phyloP scores from a whole-genome alignment of 129 eudicot species.

The Tagetes patula region DNA sequence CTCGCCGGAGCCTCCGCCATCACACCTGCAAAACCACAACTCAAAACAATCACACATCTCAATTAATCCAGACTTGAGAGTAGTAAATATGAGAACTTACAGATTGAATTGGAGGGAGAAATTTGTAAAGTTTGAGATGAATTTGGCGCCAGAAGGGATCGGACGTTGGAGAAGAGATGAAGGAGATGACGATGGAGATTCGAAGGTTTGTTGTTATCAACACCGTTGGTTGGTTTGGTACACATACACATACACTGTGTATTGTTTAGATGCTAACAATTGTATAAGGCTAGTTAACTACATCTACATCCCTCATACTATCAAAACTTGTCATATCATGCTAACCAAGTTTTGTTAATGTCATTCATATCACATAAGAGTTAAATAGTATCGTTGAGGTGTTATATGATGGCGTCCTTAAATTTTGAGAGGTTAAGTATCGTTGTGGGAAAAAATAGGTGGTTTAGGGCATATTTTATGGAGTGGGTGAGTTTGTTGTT shows the following conservation, averaged over 20 bases:
- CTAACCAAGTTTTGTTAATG: too few relatives aligned
- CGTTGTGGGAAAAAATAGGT: too few relatives aligned
- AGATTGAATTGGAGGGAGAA: slow-evolving; percentile 6
- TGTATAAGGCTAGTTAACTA: background rate
- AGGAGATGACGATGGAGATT: slow-evolving; percentile 62
- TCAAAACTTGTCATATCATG: background rate
- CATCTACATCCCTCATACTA: slow-evolving; percentile 14
- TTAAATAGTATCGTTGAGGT: too few relatives aligned
- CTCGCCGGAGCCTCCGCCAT: slow-evolving; percentile 67
- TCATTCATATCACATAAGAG: too few relatives aligned
- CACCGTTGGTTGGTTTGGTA: slow-evolving; percentile 57
- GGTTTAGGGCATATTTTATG: too few relatives aligned
- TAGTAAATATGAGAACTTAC: slow-evolving; percentile 13
- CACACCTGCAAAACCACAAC: slow-evolving; percentile 21
- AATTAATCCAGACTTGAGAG: too few relatives aligned
- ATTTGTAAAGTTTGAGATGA: slow-evolving; percentile 21
- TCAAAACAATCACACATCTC: background rate
- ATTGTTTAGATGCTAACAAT: slow-evolving; percentile 22
- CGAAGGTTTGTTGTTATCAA: slow-evolving; percentile 46
- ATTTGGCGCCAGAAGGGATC: slow-evolving; percentile 45
- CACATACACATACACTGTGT: background rate
- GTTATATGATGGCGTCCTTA: too few relatives aligned
- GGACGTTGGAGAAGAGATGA: slow-evolving; percentile 66
- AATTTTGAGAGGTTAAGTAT: too few relatives aligned
- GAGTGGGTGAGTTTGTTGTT: too few relatives aligned